These are phyloP conservation scores for Yarrowia sp. DNA, from an alignment of 805 yeast species.

Conservation along the genomic window DNA sequence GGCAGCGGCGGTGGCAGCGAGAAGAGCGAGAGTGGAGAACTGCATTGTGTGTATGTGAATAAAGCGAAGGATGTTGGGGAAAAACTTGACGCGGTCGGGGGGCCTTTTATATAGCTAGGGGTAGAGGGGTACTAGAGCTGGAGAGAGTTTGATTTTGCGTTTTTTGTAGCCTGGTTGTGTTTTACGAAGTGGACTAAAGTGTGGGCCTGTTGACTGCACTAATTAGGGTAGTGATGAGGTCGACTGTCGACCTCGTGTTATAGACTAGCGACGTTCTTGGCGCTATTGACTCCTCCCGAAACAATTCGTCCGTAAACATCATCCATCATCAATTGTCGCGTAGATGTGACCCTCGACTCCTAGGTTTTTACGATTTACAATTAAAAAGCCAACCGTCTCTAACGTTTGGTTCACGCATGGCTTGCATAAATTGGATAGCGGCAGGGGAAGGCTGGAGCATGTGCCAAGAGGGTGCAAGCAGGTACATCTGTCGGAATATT, in stretches of 20 bases:
- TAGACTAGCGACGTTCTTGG: not conserved
- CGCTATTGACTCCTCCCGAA: not conserved
- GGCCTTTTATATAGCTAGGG: conserved; percentile 10
- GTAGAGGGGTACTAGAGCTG: conserved; percentile 18
- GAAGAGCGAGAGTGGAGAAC: conserved; percentile 21
- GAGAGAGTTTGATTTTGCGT: conserved; percentile 3
- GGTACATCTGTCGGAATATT: conserved; percentile 1
- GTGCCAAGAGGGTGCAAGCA: conserved; percentile 14
- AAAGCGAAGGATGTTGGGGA: not conserved
- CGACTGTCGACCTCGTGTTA: not conserved
- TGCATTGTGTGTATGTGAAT: conserved; percentile 11
- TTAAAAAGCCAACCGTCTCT: not conserved
- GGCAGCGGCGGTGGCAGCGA: conserved; percentile 8
- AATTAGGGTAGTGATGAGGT: not conserved
- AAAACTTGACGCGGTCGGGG: not conserved
- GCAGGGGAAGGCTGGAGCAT: conserved; percentile 8
- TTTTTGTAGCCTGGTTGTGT: not conserved
- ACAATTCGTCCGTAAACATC: too few relatives aligned
- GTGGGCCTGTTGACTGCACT: not conserved
- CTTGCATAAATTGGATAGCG: conserved; percentile 17
- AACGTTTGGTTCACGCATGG: conserved; percentile 2
- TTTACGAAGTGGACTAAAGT: not conserved
- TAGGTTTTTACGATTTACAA: not conserved
- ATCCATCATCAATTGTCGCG: not conserved
- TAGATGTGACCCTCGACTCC: not conserved